Evolutionary conservation across 352 stramenopile genomes (phyloP).

Genomic region (Globisporangium barbulae): DNA sequence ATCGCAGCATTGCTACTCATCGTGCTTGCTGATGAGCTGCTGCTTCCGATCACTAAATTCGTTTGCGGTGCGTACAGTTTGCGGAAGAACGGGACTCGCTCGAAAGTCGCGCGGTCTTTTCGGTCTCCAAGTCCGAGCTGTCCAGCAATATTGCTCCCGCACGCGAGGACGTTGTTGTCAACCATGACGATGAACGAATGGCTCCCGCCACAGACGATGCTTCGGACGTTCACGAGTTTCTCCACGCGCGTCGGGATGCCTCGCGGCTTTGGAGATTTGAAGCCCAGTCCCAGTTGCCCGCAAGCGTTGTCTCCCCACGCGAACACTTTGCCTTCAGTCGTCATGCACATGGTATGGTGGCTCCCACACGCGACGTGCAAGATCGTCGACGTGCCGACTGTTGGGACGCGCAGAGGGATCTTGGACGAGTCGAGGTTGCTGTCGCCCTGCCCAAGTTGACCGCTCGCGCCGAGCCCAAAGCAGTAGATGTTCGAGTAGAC

Average conservation of each 20-base stretch:
- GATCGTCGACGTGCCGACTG: conserved; percentile 35
- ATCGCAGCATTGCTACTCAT: not conserved
- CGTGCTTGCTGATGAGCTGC: not conserved
- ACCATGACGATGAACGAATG: conserved; percentile 64
- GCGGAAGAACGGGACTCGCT: conserved; percentile 49
- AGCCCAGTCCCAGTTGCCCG: conserved; percentile 52
- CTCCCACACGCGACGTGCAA: conserved; percentile 52
- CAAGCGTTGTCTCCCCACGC: conserved; percentile 65
- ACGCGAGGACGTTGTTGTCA: conserved; percentile 50
- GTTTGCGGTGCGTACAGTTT: conserved; percentile 19
- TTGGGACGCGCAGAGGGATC: conserved; percentile 45
- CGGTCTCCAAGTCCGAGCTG: conserved; percentile 60
- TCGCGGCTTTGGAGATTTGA: conserved; percentile 25
- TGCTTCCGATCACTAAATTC: not conserved
- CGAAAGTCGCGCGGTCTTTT: conserved; percentile 40
- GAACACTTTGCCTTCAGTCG: conserved; percentile 49
- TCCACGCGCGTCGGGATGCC: conserved; percentile 44
- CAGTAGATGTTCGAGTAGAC: conserved; percentile 77
- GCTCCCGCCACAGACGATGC: conserved; percentile 43
- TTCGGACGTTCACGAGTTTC: conserved; percentile 40
- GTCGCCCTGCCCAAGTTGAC: conserved; percentile 60
- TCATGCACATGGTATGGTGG: conserved; percentile 66
- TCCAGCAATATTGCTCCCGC: conserved; percentile 59
- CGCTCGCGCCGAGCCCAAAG: conserved; percentile 43
- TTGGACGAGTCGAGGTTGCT: conserved; percentile 51